Conservation (phyloP, 768 basidiomycete genomes). For the Candolleomyces aberdarensis region DNA sequence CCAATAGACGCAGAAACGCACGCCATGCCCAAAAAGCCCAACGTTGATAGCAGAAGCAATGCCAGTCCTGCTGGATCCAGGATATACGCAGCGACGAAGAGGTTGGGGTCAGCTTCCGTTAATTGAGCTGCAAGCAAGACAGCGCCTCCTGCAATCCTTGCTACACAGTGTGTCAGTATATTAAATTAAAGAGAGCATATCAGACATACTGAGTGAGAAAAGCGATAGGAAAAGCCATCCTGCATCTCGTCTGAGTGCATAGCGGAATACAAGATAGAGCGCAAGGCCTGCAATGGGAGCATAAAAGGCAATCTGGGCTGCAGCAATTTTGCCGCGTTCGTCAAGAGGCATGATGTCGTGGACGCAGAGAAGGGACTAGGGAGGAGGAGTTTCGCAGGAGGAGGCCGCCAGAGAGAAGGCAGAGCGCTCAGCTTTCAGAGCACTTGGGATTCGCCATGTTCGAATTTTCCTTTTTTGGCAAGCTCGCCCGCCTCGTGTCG, state of each 20-base stretch:
- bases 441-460: conserved; percentile 5
- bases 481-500: conserved; percentile 3
- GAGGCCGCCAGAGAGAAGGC: conserved; percentile 6
- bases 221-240: conserved; percentile 70
- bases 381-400: conserved; percentile 8
- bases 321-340: conserved; percentile 50
- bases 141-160: conserved; percentile 54
- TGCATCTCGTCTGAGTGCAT: conserved; percentile 55
- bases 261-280: conserved; percentile 42
- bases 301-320: conserved; percentile 59
- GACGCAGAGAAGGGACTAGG: not conserved
- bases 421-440: conserved; percentile 6
- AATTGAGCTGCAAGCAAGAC: conserved; percentile 55
- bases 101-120: conserved; percentile 31
- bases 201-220: conserved; percentile 51
- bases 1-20: conserved; percentile 22
- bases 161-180: conserved; percentile 28
- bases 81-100: conserved; percentile 54
- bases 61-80: conserved; percentile 42
- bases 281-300: conserved; percentile 50
- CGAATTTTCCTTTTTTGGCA: conserved; percentile 12
- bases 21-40: conserved; percentile 52
- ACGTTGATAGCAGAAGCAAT: conserved; percentile 37
- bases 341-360: conserved; percentile 24
- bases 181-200: not conserved